Base-by-base conservation (phyloP, 2,329 filamentous ascomycete genomes). In the Fusarium tupiense region DNA sequence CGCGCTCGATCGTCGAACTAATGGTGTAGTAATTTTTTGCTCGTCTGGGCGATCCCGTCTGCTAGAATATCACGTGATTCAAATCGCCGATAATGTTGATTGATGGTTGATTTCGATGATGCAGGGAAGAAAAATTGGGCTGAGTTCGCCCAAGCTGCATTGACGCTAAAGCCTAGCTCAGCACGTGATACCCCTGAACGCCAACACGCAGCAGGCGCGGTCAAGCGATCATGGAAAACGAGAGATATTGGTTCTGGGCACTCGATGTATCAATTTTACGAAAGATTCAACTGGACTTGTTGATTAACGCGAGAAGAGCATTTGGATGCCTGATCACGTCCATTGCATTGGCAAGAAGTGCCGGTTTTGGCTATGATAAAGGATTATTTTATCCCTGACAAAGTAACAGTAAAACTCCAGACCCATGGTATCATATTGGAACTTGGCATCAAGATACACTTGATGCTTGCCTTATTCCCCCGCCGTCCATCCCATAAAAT, bases 401-500 rank as follows among this genome's bases (percentile, higher is more conserved):
- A 62, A 61, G 53, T 54, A 74, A 35, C 58, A 62, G 56, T 50
- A 68, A 60, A 72, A 68, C 72, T 78, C 81, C 81, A 76, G 59
- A 70, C 73, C 79, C 78, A 76, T 83, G 81, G 81, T 83, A 83
- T 83, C 81, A 83, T 82, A 35, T 74, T 81, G n/a, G 52, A 78
- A 77, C 69, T 71, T 69, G 64, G 61, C 53, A 76, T 67, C 73
- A 56, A 72, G 62, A 73, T 71, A 61, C 53, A 58, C 62, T 71
- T 54, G 61, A 69, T 71, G 65, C 67, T 71, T 64, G 52, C 63
- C 56, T 53, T 71, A 59, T 67, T 64, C 64, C 57, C 58, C 71
- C 35, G 58, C 67, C 72, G 35, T 66, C 74, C 76, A 50, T 66
- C 72, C 71, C 58, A 63, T 54, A 26, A 71, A 71, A 58, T 62